Percentiles rank a stretch among this genome's conserved stretches.
Conservation (phyloP, 305 asterid species). For the Striga hermonthica region DNA sequence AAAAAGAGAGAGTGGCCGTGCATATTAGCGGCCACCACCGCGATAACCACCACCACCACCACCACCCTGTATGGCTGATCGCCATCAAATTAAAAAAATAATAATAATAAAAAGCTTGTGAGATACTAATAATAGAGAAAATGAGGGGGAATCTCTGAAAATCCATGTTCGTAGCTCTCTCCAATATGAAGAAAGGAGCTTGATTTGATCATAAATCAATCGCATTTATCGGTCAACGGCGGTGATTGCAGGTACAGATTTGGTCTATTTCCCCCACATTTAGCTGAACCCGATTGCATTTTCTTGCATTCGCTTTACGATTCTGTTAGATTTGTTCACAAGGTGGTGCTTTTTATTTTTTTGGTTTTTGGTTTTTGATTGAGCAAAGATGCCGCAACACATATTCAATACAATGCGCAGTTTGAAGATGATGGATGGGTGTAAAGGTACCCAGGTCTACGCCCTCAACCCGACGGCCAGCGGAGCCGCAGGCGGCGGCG, state of each 20-base stretch:
- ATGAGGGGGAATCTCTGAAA: constrained; percentile 1
- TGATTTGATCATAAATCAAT: constrained; percentile 8
- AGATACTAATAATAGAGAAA: no score
- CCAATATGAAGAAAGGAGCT: background rate
- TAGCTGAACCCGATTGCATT: constrained; percentile 22
- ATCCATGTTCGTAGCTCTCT: background rate
- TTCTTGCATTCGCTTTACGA: background rate
- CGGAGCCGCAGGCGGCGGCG: constrained; percentile 48
- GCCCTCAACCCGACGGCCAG: constrained; percentile 44
- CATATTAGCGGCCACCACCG: constrained; percentile 47
- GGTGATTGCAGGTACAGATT: constrained; percentile 42
- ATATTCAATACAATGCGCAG: constrained; percentile 72
- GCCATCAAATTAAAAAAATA: constrained; percentile 17
- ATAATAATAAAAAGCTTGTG: constrained; percentile 4
- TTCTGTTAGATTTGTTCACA: constrained; percentile 12
- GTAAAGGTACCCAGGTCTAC: constrained; percentile 59
- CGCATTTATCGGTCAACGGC: constrained; percentile 37
- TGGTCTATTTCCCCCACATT: constrained; percentile 18
- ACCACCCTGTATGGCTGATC: background rate
- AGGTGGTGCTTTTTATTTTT: constrained; percentile 25
- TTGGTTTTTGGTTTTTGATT: constrained; percentile 15
- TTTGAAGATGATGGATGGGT: constrained; percentile 72
- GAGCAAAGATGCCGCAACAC: constrained; percentile 70
- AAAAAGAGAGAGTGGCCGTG: constrained; percentile 45
- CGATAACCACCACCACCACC: constrained; percentile 27